These are phyloP conservation scores for Wickerhamomyces bisporus DNA, from an alignment of 805 yeast genomes.

Conservation along the genomic window DNA sequence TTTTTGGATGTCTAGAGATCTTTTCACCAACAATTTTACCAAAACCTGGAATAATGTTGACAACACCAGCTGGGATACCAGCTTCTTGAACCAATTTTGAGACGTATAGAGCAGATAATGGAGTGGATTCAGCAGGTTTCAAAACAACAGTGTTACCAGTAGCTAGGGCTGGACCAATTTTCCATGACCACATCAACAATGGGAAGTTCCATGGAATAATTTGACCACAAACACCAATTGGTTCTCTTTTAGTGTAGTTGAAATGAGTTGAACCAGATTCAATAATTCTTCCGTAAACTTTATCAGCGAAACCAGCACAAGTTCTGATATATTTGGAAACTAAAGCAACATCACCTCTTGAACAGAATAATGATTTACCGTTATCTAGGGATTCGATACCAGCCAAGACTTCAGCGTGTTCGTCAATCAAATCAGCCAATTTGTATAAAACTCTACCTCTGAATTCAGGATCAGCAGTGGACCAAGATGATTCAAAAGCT, in stretches of 20 bases:
- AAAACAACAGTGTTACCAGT: conserved; percentile 85
- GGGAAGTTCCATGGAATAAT: conserved; percentile 98
- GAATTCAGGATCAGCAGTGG: conserved; percentile 57
- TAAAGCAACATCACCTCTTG: conserved; percentile 71
- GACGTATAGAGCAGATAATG: conserved; percentile 77
- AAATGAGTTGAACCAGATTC: conserved; percentile 74
- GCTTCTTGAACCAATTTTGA: conserved; percentile 69
- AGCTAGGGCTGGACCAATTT: conserved; percentile 87
- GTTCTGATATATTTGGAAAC: conserved; percentile 69
- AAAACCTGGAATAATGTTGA: conserved; percentile 81
- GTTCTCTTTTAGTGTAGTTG: conserved; percentile 79
- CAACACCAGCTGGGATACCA: conserved; percentile 88
- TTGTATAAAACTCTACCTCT: conserved; percentile 61
- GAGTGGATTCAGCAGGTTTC: conserved; percentile 91
- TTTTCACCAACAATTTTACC: conserved; percentile 85
- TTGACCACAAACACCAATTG: conserved; percentile 93
- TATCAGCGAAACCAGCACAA: conserved; percentile 91
- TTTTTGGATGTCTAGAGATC: conserved; percentile 68
- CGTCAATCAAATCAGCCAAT: conserved; percentile 75
- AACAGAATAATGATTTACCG: conserved; percentile 73
- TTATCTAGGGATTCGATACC: conserved; percentile 82
- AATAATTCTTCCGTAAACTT: conserved; percentile 68
- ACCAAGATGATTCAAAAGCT: conserved; percentile 75
- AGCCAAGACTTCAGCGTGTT: conserved; percentile 66
- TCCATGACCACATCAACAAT: conserved; percentile 90